These are phyloP conservation scores for Tieghemiomyces parasiticus DNA, from an alignment of 192 early-diverging fungal genomes.

Conservation along the genomic window DNA sequence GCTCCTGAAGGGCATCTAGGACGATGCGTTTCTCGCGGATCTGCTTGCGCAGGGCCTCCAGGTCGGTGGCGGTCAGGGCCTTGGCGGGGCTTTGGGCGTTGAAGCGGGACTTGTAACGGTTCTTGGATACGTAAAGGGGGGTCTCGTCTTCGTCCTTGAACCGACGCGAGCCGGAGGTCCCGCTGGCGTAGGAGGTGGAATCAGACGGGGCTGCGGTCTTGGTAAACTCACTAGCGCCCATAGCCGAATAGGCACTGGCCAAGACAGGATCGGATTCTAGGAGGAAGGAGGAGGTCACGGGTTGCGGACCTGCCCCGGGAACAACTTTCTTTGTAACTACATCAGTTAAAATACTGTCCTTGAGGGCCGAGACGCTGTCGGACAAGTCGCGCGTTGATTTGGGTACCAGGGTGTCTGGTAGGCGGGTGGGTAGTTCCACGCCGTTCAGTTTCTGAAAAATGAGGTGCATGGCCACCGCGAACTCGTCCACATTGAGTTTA, in stretches of 20 bases:
- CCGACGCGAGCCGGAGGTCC: background rate
- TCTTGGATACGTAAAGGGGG: conserved; percentile 7
- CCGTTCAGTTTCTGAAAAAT: conserved; percentile 80
- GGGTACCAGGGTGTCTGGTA: conserved; percentile 79
- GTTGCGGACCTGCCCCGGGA: background rate
- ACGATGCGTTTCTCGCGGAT: conserved; percentile 4
- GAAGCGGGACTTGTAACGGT: conserved; percentile 8
- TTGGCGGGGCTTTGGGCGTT: conserved; percentile 1
- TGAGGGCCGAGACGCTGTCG: conserved; percentile 16
- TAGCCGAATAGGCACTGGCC: conserved; percentile 6
- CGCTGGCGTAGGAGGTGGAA: background rate
- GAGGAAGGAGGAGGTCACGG: background rate
- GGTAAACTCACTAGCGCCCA: background rate
- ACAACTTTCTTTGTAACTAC: background rate
- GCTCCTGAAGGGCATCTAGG: background rate
- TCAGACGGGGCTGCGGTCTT: background rate
- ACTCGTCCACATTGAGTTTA: conserved; percentile 87
- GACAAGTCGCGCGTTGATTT: conserved; percentile 71
- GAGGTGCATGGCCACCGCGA: conserved; percentile 94
- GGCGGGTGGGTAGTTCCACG: conserved; percentile 51
- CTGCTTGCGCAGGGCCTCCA: conserved; percentile 1
- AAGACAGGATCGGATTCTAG: conserved; percentile 7
- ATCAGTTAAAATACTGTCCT: conserved; percentile 6
- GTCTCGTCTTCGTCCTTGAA: conserved; percentile 4
- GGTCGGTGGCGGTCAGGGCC: conserved; percentile 8